phyloP scores from a whole-genome alignment of 208 protist genomes.

The Trypanosoma cruzi region DNA sequence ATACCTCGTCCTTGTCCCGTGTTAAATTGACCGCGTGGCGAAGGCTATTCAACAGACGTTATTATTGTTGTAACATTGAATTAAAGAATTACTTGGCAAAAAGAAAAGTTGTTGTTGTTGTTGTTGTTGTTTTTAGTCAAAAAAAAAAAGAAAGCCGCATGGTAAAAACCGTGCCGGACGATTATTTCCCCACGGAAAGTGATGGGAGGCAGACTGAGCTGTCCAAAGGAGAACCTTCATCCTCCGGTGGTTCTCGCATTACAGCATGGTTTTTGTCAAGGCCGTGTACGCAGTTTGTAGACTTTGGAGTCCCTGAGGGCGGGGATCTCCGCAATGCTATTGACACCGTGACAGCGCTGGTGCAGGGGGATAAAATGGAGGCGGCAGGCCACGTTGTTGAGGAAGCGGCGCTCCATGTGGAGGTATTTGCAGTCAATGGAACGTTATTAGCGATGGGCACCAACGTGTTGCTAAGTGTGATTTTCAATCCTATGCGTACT shows the following conservation, averaged over 20 bases:
- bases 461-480: conserved; percentile 10
- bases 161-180: conserved; percentile 28
- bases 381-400: conserved; percentile 8
- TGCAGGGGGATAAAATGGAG: conserved; percentile 21
- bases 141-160: conserved; percentile 1
- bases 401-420: not conserved
- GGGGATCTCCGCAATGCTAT: conserved; percentile 3
- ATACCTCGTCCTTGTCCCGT: not conserved
- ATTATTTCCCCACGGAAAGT: conserved; percentile 31
- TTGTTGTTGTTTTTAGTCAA: too few relatives aligned
- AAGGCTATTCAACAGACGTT: not conserved
- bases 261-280: not conserved
- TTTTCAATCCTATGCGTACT: conserved; percentile 7
- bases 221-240: not conserved
- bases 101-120: too few relatives aligned
- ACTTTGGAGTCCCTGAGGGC: not conserved
- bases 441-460: conserved; percentile 12
- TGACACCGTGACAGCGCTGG: conserved; percentile 1
- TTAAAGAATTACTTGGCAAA: too few relatives aligned
- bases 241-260: not conserved
- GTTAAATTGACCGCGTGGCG: not conserved
- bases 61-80: too few relatives aligned
- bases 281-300: not conserved
- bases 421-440: conserved; percentile 20
- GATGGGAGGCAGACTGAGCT: not conserved